Conservation (phyloP, 345 rosid genomes). For the Populus ilicifolia region DNA sequence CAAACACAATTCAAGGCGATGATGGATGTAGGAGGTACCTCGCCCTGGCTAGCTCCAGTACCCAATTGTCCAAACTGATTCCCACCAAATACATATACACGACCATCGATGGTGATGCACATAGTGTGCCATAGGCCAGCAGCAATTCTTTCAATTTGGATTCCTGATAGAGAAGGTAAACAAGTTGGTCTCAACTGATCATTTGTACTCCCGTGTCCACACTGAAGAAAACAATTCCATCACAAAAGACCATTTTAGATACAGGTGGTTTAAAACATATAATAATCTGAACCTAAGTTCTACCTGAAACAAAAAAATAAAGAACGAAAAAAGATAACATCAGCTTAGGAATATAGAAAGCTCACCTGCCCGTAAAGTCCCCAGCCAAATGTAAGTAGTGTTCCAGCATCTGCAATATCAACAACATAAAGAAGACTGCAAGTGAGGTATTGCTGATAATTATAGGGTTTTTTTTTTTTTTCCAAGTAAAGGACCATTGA, state of each 20-base stretch:
- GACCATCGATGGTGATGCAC: conserved; percentile 60
- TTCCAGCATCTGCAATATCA: conserved; percentile 59
- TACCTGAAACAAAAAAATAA: too few species aligned
- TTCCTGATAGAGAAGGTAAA: conserved; percentile 48
- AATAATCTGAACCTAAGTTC: too few species aligned
- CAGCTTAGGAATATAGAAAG: background rate
- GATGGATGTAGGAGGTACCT: conserved; percentile 35
- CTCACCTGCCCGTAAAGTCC: conserved; percentile 86
- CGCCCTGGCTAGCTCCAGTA: conserved; percentile 65
- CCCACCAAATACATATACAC: conserved; percentile 72
- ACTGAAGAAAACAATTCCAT: conserved; percentile 33
- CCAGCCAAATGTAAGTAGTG: conserved; percentile 79
- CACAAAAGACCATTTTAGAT: background rate
- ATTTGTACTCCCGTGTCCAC: conserved; percentile 75
- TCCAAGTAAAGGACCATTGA: too few species aligned
- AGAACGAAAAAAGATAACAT: background rate
- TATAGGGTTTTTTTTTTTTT: too few species aligned
- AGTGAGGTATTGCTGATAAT: background rate
- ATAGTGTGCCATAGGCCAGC: conserved; percentile 87
- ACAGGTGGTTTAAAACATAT: too few species aligned
- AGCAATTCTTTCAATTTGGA: conserved; percentile 48
- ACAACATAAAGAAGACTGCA: background rate
- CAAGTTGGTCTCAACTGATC: conserved; percentile 66
- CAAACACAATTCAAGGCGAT: background rate
- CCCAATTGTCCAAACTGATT: conserved; percentile 90